Percentiles rank a stretch among this genome's conserved stretches.
phyloP scores from a whole-genome alignment of 2,329 filamentous ascomycete genomes.

The Huntiella savannae region DNA sequence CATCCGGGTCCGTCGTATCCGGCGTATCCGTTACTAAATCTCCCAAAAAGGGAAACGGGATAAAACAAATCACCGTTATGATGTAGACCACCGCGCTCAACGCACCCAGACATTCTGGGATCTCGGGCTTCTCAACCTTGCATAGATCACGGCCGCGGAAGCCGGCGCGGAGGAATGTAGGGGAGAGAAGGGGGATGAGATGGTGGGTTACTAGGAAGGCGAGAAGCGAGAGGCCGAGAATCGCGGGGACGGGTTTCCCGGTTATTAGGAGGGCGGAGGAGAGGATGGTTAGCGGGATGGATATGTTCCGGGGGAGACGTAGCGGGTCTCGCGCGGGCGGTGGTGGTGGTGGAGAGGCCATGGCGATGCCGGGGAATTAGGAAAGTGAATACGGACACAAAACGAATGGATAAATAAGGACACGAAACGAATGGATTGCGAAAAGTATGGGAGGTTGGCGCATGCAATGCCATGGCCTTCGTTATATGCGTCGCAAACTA shows the following conservation, averaged over 20 bases:
- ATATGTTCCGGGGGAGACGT: constrained; percentile 39
- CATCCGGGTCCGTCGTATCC: constrained; percentile 16
- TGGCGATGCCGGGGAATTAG: constrained; percentile 14
- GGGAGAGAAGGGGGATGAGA: constrained; percentile 83
- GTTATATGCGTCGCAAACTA: too few relatives aligned
- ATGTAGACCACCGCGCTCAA: constrained; percentile 87
- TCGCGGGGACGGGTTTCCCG: constrained; percentile 64
- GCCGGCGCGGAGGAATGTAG: constrained; percentile 71
- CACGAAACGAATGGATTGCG: too few relatives aligned
- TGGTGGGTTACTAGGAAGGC: constrained; percentile 68
- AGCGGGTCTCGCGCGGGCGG: constrained; percentile 31
- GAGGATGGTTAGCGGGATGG: constrained; percentile 54
- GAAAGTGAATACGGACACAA: too few relatives aligned
- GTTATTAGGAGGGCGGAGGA: constrained; percentile 66
- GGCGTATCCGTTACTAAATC: constrained; percentile 80
- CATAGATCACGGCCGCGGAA: constrained; percentile 80
- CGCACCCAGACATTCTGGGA: constrained; percentile 92
- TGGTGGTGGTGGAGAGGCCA: constrained; percentile 23
- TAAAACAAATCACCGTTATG: constrained; percentile 72
- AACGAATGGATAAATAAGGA: too few relatives aligned
- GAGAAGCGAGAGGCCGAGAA: constrained; percentile 66
- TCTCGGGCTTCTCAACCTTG: constrained; percentile 48
- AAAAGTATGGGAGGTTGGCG: too few relatives aligned
- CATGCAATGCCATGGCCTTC: too few relatives aligned
- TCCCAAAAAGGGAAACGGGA: constrained; percentile 95